Conservation (phyloP, 2,329 filamentous ascomycete species). For the Sclerotinia spermophila region DNA sequence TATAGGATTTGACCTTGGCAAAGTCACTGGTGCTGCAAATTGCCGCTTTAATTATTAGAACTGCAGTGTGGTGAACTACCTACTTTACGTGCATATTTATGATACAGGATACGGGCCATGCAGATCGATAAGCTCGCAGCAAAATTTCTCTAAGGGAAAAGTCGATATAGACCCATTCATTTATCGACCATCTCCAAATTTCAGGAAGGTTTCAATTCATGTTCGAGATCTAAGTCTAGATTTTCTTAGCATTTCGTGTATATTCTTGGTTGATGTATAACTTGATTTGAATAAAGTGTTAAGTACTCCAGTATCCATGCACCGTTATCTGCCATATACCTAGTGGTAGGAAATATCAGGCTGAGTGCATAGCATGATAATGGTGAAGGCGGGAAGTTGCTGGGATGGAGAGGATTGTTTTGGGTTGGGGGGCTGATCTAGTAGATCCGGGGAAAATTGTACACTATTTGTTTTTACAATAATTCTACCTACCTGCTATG, state of each 20-base stretch:
- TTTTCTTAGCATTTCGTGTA: background rate
- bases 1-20: background rate
- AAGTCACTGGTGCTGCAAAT: background rate
- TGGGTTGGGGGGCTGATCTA: background rate
- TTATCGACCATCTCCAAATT: no score
- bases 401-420: background rate
- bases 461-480: background rate
- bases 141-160: background rate
- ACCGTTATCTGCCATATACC: slow-evolving; percentile 1
- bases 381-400: background rate
- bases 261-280: background rate
- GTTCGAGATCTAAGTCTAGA: background rate
- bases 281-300: background rate
- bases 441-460: background rate
- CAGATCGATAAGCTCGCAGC: background rate
- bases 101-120: background rate
- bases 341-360: background rate
- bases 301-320: background rate
- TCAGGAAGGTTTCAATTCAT: background rate
- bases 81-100: background rate
- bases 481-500: background rate
- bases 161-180: background rate
- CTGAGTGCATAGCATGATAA: background rate
- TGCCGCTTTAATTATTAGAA: background rate
- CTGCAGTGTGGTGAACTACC: background rate